Evolutionary conservation across 768 basidiomycete genomes (phyloP), one percentile per base, ranked within the genome.

Genomic region (Phanerodontia chrysosporium): DNA sequence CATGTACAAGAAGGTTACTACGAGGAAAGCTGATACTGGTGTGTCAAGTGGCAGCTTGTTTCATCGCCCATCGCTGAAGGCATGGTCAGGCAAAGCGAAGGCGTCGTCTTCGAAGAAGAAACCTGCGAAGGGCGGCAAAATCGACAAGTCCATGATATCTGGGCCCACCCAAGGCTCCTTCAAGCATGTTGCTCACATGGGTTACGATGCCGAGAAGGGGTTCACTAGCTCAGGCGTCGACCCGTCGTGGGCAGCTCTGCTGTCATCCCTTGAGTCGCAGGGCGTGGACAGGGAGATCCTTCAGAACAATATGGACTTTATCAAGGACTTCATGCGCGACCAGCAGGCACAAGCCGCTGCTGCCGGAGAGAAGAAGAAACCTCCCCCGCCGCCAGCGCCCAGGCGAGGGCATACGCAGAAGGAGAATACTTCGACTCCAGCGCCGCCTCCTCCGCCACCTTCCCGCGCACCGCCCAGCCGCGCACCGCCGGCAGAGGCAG

Each of bases 121-220:
- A 58, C 63, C 73, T 2, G 69, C 75, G 51, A 86, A 85, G 62
- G 83, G 84, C 7, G 89, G 91, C 49, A 89, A 86, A 72, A 90
- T 98, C 58, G 89, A 96, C 76, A 98, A 97, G 72, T 89, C 92
- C 0, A 83, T 89, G 79, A 98, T 98, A 51, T 95, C 93, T 12
- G 89, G 79, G 0, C 95, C 95, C 1, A 82, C 85, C 3, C 71
- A 76, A 1, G 86, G 86, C 14, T 88, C 88, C 8, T 98, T 98
- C 76, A 81, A 83, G 58, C 95, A 98, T 68, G 80, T 97, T 45
- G 93, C 90, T 0, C 95, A 98, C 69, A 96, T 99, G 90, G 95
- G 95, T 13, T 97, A 89, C 71, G 91, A 97, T 66, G 71, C 82
- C 0, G 86, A 96, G 63, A 83, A 85, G 25, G 96, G 96, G 2